phyloP scores from a whole-genome alignment of 2,329 filamentous ascomycete species.

The Sclerotinia glacialis region DNA sequence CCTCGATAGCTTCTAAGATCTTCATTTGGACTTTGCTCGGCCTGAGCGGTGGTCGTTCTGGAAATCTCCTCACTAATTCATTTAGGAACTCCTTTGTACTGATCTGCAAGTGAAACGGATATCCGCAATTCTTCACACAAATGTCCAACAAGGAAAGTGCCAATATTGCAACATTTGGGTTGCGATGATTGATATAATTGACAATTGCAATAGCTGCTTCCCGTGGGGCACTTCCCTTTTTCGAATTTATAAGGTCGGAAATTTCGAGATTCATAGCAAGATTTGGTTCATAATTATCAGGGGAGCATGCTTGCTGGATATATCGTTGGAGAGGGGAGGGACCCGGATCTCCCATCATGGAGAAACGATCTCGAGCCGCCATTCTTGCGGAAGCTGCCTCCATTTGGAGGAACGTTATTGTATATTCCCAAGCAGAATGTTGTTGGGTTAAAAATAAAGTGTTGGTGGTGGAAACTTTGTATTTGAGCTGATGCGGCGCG shows the following conservation, averaged over 20 bases:
- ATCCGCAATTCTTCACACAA: conserved; percentile 99
- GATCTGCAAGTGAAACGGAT: conserved; percentile 97
- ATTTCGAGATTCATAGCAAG: conserved; percentile 96
- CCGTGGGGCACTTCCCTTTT: conserved; percentile 92
- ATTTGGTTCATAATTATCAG: conserved; percentile 97
- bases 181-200: conserved; percentile 92
- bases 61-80: conserved; percentile 92
- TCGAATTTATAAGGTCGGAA: conserved; percentile 91
- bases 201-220: conserved; percentile 94
- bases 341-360: conserved; percentile 72
- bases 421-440: conserved; percentile 26
- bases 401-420: conserved; percentile 51
- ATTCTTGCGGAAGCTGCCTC: conserved; percentile 95
- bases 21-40: conserved; percentile 83
- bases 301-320: conserved; percentile 93
- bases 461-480: not conserved
- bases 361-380: conserved; percentile 91
- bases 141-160: conserved; percentile 93
- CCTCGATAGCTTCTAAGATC: conserved; percentile 94
- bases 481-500: conserved; percentile 14
- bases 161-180: conserved; percentile 88
- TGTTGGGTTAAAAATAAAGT: not conserved
- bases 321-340: conserved; percentile 90
- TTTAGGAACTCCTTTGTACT: conserved; percentile 99
- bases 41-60: conserved; percentile 85